These are phyloP conservation scores for Trypanosoma mega DNA, from an alignment of 208 protist species.

Conservation along the genomic window DNA sequence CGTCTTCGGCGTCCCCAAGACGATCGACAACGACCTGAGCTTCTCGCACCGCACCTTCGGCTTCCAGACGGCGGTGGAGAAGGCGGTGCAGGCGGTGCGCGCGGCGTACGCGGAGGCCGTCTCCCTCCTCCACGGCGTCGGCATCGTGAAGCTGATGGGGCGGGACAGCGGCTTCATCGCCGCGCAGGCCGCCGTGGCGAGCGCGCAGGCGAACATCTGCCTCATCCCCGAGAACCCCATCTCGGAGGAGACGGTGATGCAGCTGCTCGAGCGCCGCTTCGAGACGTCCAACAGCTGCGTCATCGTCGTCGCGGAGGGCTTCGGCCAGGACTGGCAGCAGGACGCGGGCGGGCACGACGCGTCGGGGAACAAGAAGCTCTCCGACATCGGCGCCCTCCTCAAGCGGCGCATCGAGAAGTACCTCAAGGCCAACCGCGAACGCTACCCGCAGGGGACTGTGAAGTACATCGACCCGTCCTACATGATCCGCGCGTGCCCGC, in stretches of 20 bases:
- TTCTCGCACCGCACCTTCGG: slow-evolving; percentile 94
- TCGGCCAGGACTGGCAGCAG: slow-evolving; percentile 85
- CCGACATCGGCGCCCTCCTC: slow-evolving; percentile 91
- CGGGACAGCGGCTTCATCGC: slow-evolving; percentile 95
- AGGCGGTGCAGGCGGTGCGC: slow-evolving; percentile 82
- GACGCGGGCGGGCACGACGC: slow-evolving; percentile 74
- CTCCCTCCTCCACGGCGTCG: slow-evolving; percentile 88
- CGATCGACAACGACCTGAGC: slow-evolving; percentile 95
- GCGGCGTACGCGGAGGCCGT: slow-evolving; percentile 91
- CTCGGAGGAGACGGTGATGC: slow-evolving; percentile 78
- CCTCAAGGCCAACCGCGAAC: slow-evolving; percentile 67
- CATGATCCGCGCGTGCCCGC: slow-evolving; percentile 93
- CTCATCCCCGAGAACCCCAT: slow-evolving; percentile 92
- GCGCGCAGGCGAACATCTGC: slow-evolving; percentile 90
- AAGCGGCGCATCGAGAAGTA: slow-evolving; percentile 81
- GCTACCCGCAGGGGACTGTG: slow-evolving; percentile 72
- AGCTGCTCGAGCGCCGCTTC: slow-evolving; percentile 83
- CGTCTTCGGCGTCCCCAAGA: slow-evolving; percentile 95
- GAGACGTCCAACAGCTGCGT: slow-evolving; percentile 76
- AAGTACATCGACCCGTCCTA: slow-evolving; percentile 97
- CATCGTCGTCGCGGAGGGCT: slow-evolving; percentile 95
- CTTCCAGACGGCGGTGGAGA: slow-evolving; percentile 94
- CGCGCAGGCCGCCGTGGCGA: slow-evolving; percentile 88
- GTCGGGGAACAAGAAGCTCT: slow-evolving; percentile 91
- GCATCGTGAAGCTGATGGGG: slow-evolving; percentile 96